Percentiles rank a stretch among this genome's conserved stretches.
Conservation (phyloP, 768 basidiomycete genomes). For the Multifurca ochricompacta region DNA sequence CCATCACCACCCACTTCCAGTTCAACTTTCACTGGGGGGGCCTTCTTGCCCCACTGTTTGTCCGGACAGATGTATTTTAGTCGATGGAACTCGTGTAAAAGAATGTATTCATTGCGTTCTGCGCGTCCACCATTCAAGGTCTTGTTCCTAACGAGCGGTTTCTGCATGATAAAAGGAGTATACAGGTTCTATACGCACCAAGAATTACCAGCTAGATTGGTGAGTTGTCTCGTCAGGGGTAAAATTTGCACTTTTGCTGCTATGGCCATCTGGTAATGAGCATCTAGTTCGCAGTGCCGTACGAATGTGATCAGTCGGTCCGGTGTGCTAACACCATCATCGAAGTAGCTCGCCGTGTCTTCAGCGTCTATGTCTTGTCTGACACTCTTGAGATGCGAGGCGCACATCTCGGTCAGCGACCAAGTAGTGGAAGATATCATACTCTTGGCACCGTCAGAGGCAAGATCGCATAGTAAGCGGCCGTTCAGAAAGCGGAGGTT, state of each 20-base stretch:
- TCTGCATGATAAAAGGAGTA: neutral
- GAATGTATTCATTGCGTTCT: slow-evolving; percentile 97
- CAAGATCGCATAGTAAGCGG: slow-evolving; percentile 83
- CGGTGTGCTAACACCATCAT: slow-evolving; percentile 68
- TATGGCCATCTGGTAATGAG: slow-evolving; percentile 97
- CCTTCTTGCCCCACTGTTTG: slow-evolving; percentile 80
- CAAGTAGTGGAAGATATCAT: slow-evolving; percentile 98
- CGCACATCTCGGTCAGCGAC: slow-evolving; percentile 97
- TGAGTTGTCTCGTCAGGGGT: slow-evolving; percentile 87
- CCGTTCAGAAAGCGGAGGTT: slow-evolving; percentile 82
- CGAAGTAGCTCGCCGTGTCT: slow-evolving; percentile 87
- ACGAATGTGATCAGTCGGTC: slow-evolving; percentile 81
- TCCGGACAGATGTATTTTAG: slow-evolving; percentile 96
- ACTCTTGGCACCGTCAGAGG: slow-evolving; percentile 90
- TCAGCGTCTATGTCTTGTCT: slow-evolving; percentile 95
- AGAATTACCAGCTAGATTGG: slow-evolving; percentile 92
- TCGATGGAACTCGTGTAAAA: slow-evolving; percentile 94
- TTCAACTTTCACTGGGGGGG: slow-evolving; percentile 46
- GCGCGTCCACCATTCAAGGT: slow-evolving; percentile 96
- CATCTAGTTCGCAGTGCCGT: slow-evolving; percentile 90
- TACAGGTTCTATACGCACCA: slow-evolving; percentile 49
- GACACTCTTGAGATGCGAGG: slow-evolving; percentile 75
- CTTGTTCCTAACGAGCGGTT: slow-evolving; percentile 64
- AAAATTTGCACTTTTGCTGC: slow-evolving; percentile 89
- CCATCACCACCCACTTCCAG: slow-evolving; percentile 41